Evolutionary conservation across 139 green algal genomes (phyloP).

Genomic region (Protoeuglena noctilucae): DNA sequence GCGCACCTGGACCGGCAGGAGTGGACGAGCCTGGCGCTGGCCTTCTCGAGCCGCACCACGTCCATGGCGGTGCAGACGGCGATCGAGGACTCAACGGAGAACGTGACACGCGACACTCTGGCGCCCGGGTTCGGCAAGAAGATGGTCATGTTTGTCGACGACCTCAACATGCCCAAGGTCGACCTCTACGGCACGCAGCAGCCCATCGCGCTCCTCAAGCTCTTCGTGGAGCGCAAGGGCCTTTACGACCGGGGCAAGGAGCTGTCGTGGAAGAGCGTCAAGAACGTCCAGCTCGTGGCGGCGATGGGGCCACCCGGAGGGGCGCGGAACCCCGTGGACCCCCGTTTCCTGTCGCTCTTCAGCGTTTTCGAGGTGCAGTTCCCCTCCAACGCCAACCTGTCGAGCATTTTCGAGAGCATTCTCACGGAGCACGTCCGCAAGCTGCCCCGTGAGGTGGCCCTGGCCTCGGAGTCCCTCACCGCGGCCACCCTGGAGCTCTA

Average conservation of each 20-base stretch:
- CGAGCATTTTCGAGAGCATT: constrained; percentile 61
- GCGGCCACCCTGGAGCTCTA: constrained; percentile 50
- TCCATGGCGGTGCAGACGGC: constrained; percentile 45
- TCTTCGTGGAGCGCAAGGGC: constrained; percentile 50
- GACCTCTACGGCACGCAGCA: constrained; percentile 70
- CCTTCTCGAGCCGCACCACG: constrained; percentile 49
- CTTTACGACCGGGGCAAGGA: constrained; percentile 75
- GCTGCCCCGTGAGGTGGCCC: constrained; percentile 27
- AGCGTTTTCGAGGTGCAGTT: constrained; percentile 66
- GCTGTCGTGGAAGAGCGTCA: constrained; percentile 79
- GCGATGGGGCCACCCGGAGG: constrained; percentile 74
- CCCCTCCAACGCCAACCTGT: constrained; percentile 45
- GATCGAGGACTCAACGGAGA: constrained; percentile 57
- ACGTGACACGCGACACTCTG: constrained; percentile 59
- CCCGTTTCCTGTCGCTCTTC: constrained; percentile 69
- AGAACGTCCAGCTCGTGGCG: constrained; percentile 62
- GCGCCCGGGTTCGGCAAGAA: constrained; percentile 59
- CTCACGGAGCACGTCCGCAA: constrained; percentile 31
- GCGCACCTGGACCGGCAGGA: constrained; percentile 16
- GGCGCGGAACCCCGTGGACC: constrained; percentile 64
- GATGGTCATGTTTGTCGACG: constrained; percentile 63
- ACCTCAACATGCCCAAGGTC: constrained; percentile 68
- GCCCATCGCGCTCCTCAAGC: constrained; percentile 66
- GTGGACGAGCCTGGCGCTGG: constrained; percentile 48
- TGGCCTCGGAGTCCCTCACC: constrained; percentile 25